Conservation (phyloP, 768 basidiomycete species). For the Dioszegia hungarica region DNA sequence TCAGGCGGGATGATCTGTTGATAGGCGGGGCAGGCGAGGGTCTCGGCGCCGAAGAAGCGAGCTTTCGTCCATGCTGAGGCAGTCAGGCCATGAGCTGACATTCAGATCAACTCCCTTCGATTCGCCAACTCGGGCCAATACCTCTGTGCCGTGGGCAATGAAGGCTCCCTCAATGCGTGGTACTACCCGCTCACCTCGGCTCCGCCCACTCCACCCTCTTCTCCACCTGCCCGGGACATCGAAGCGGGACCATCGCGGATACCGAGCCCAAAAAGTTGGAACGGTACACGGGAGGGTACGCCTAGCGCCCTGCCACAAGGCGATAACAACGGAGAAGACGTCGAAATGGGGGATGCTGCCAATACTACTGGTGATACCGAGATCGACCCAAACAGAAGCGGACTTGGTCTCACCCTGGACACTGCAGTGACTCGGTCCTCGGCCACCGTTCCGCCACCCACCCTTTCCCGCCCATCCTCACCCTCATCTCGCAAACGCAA, state of each 20-base stretch:
- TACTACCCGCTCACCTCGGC: constrained; percentile 16
- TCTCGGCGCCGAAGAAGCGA: constrained; percentile 38
- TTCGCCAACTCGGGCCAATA: constrained; percentile 34
- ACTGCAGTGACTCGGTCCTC: neutral
- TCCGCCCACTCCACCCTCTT: too few relatives aligned
- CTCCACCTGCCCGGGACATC: too few relatives aligned
- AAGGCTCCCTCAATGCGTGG: constrained; percentile 37
- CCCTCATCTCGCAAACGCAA: neutral
- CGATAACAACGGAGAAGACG: constrained; percentile 1
- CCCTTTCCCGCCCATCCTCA: neutral
- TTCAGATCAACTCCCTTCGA: constrained; percentile 36
- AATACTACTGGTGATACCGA: neutral
- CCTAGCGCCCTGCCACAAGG: neutral
- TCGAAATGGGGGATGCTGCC: constrained; percentile 5
- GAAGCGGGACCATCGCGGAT: neutral
- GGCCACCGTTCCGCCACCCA: constrained; percentile 3
- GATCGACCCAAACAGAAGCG: neutral
- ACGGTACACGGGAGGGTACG: neutral
- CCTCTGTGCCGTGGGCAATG: constrained; percentile 39
- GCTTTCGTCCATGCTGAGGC: neutral
- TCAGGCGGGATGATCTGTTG: constrained; percentile 27
- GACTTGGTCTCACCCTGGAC: neutral
- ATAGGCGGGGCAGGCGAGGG: constrained; percentile 25
- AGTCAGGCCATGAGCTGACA: neutral
- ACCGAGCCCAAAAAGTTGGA: neutral